Conservation (phyloP, 2,329 filamentous ascomycete species). For the Pezicula radicicola region DNA sequence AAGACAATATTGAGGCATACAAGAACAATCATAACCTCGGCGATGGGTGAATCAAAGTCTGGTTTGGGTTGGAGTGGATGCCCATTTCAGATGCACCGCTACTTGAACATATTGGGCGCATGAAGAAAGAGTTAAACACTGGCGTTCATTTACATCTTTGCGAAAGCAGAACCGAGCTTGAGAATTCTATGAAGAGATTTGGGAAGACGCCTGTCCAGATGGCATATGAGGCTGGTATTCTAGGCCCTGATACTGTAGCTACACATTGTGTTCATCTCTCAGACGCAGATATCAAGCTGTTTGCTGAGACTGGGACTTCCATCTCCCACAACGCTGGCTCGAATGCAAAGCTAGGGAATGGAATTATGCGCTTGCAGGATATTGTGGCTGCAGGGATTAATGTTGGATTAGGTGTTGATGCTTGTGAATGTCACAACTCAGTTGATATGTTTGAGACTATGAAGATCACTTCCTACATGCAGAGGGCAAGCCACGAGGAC, state of each 20-base stretch:
- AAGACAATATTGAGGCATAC: slow-evolving; percentile 18
- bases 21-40: slow-evolving; percentile 10
- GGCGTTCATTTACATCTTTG: slow-evolving; percentile 21
- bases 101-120: slow-evolving; percentile 11
- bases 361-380: slow-evolving; percentile 15
- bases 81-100: slow-evolving; percentile 14
- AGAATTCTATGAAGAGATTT: slow-evolving; percentile 12
- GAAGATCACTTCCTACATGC: slow-evolving; percentile 22
- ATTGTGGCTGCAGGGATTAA: slow-evolving; percentile 19
- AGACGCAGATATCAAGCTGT: slow-evolving; percentile 15
- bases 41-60: slow-evolving; percentile 16
- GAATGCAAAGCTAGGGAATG: slow-evolving; percentile 23
- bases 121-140: slow-evolving; percentile 15
- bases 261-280: slow-evolving; percentile 20
- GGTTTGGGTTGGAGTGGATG: slow-evolving; percentile 21
- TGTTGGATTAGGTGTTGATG: slow-evolving; percentile 21
- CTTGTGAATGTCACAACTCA: slow-evolving; percentile 24
- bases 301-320: slow-evolving; percentile 17
- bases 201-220: slow-evolving; percentile 16
- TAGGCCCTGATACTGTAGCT: slow-evolving; percentile 19
- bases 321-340: slow-evolving; percentile 18
- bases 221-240: slow-evolving; percentile 16
- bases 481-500: slow-evolving; percentile 16
- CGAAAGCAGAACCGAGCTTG: slow-evolving; percentile 16
- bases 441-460: slow-evolving; percentile 24